phyloP scores from a whole-genome alignment of 2,329 filamentous ascomycete species.

The Dothideomycetes sp. region DNA sequence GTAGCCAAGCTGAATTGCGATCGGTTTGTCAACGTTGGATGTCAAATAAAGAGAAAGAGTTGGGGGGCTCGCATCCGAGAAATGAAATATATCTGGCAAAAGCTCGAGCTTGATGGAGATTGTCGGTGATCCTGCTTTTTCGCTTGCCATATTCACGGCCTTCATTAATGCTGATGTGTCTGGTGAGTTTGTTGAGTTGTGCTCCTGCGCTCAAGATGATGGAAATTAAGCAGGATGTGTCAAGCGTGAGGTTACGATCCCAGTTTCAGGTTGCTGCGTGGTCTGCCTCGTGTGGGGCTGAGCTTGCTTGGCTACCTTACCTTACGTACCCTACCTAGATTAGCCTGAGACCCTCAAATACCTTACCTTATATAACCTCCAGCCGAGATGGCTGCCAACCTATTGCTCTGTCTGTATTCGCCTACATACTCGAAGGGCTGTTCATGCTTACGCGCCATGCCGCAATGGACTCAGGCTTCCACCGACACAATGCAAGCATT shows the following conservation, averaged over 20 bases:
- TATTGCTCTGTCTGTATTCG: neutral
- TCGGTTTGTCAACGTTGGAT: neutral
- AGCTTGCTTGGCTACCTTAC: neutral
- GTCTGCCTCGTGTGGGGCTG: neutral
- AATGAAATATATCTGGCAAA: neutral
- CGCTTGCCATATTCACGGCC: neutral
- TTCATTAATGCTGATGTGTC: too few relatives aligned
- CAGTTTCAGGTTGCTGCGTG: neutral
- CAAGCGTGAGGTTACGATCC: neutral
- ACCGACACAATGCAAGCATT: too few relatives aligned
- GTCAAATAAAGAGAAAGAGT: neutral
- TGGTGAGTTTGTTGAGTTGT: too few relatives aligned
- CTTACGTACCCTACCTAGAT: too few relatives aligned
- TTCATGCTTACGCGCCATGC: neutral
- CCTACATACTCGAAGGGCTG: neutral
- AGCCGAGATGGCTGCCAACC: too few relatives aligned
- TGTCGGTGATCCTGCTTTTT: neutral
- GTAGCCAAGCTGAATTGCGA: neutral
- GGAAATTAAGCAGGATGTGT: neutral
- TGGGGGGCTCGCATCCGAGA: neutral
- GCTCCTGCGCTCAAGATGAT: too few relatives aligned
- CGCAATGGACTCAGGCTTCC: too few relatives aligned
- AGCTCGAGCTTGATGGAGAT: neutral
- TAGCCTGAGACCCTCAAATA: too few relatives aligned
- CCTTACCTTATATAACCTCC: too few relatives aligned